Conservation (phyloP, 441 rosid species). For the Jatropha multifida region DNA sequence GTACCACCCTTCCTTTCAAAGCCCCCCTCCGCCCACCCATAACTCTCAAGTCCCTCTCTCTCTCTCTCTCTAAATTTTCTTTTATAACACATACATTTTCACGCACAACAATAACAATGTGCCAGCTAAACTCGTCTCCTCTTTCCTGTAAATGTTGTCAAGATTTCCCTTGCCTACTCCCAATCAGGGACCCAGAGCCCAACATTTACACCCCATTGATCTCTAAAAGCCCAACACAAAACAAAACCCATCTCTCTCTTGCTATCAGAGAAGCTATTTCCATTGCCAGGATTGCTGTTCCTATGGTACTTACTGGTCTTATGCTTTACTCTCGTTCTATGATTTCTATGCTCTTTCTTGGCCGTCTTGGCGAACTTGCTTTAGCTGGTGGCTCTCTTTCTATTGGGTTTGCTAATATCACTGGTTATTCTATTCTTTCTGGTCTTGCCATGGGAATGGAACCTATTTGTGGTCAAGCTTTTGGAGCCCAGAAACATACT, state of each 20-base stretch:
- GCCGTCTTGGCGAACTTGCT: conserved; percentile 66
- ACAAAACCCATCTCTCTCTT: conserved; percentile 26
- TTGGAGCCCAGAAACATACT: conserved; percentile 62
- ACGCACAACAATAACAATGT: conserved; percentile 32
- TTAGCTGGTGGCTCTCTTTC: conserved; percentile 92
- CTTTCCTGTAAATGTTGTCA: conserved; percentile 23
- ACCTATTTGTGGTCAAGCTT: conserved; percentile 86
- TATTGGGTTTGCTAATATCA: conserved; percentile 80
- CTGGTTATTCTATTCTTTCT: conserved; percentile 84
- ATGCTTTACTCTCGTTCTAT: conserved; percentile 86
- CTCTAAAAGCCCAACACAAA: not conserved
- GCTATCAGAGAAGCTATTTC: conserved; percentile 49
- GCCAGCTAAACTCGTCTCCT: conserved; percentile 28
- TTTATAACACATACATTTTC: not conserved
- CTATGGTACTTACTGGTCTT: conserved; percentile 73
- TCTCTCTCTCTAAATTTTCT: not conserved
- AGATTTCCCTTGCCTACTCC: conserved; percentile 17
- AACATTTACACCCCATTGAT: too few relatives aligned
- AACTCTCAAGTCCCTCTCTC: conserved; percentile 1
- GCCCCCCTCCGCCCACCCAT: not conserved
- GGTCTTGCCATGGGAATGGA: conserved; percentile 95
- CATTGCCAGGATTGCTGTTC: conserved; percentile 57
- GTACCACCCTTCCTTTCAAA: not conserved
- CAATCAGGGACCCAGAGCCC: conserved; percentile 27
- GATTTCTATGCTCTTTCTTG: conserved; percentile 79